A percentile compares a stretch with the other conserved stretches of the same genome.
phyloP scores from a whole-genome alignment of 805 yeast species.

The Hanseniaspora thailandica region DNA sequence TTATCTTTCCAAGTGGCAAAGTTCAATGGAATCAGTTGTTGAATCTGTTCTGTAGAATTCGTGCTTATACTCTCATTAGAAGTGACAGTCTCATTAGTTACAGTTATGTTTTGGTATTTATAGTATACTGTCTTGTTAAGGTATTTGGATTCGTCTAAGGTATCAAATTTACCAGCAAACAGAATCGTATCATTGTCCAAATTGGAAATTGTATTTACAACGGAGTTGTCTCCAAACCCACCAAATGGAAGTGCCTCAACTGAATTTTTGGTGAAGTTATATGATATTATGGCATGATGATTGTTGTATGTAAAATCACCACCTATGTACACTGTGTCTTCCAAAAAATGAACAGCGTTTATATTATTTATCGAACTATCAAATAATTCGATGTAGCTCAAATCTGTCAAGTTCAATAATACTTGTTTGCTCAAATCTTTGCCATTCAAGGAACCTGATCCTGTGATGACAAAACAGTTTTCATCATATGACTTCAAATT shows the following conservation, averaged over 20 bases:
- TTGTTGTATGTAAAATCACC: constrained; percentile 53
- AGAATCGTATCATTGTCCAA: constrained; percentile 42
- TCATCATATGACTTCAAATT: constrained; percentile 21
- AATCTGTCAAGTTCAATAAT: constrained; percentile 26
- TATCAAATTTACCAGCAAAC: constrained; percentile 67
- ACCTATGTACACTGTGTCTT: constrained; percentile 56
- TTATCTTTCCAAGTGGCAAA: constrained; percentile 43
- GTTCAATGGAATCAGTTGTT: constrained; percentile 49
- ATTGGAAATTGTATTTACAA: constrained; percentile 50
- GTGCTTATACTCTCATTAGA: constrained; percentile 21
- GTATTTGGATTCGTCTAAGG: constrained; percentile 43
- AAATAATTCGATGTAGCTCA: constrained; percentile 24
- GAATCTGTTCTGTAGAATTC: constrained; percentile 35
- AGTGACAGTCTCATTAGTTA: constrained; percentile 19
- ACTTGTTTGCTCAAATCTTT: constrained; percentile 27
- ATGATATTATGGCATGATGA: constrained; percentile 43
- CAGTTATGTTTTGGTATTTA: constrained; percentile 20
- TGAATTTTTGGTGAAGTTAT: constrained; percentile 37
- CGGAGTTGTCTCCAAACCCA: constrained; percentile 57
- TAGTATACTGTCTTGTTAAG: constrained; percentile 21
- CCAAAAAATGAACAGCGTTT: constrained; percentile 38
- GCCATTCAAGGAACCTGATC: constrained; percentile 24
- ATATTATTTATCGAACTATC: constrained; percentile 27
- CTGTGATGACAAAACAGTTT: constrained; percentile 29
- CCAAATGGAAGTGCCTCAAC: constrained; percentile 50